Evolutionary conservation across 805 yeast species (phyloP).

Genomic region (Candida methanosorbosa): DNA sequence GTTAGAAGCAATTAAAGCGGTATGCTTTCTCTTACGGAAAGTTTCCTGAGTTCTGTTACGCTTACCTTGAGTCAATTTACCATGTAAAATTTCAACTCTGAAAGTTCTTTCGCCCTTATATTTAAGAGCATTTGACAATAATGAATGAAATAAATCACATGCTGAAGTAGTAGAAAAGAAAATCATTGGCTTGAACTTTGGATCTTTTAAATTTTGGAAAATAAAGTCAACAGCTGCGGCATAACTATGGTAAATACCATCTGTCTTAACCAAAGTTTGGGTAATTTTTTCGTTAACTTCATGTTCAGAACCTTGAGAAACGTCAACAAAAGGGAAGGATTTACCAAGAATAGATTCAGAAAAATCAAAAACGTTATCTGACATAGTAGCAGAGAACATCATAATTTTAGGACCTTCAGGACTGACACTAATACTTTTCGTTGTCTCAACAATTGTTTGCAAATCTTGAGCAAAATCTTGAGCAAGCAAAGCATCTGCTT

Average conservation of each 20-base stretch:
- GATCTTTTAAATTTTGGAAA: conserved; percentile 20
- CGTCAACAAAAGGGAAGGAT: conserved; percentile 56
- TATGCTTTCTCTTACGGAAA: conserved; percentile 29
- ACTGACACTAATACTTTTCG: conserved; percentile 23
- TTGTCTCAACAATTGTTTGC: conserved; percentile 41
- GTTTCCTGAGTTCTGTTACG: conserved; percentile 33
- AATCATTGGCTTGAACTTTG: conserved; percentile 66
- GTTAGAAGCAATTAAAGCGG: conserved; percentile 75
- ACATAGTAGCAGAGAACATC: conserved; percentile 85
- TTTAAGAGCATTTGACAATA: conserved; percentile 23
- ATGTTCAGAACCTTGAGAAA: conserved; percentile 59
- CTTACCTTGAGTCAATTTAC: conserved; percentile 59
- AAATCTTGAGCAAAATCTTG: conserved; percentile 70
- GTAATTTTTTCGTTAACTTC: conserved; percentile 65
- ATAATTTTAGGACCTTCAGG: conserved; percentile 46
- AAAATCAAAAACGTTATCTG: conserved; percentile 53
- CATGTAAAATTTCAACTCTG: conserved; percentile 41
- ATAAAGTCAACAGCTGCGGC: conserved; percentile 49
- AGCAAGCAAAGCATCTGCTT: conserved; percentile 83
- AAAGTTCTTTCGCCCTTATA: conserved; percentile 11
- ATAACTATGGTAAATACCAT: conserved; percentile 47
- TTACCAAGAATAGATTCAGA: conserved; percentile 50
- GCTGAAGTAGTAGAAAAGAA: conserved; percentile 73
- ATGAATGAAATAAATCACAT: conserved; percentile 46
- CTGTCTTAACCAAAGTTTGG: conserved; percentile 53